Conservation (phyloP, 2,329 filamentous ascomycete species). For the Scedosporium aurantiacum region DNA sequence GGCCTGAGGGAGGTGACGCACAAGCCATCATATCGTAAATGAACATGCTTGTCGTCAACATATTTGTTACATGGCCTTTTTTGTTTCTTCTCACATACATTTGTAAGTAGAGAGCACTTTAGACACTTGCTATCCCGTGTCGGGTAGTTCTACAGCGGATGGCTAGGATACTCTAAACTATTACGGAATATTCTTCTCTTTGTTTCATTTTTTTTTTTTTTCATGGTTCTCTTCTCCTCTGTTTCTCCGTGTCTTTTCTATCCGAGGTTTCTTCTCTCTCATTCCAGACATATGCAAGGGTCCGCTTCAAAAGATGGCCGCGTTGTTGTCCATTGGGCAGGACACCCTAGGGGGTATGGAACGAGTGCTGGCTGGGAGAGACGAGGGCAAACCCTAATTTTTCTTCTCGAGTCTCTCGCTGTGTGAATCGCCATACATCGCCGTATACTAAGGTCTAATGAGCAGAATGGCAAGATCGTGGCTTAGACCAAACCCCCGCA, state of each 20-base stretch:
- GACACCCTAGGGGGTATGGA: too few relatives aligned
- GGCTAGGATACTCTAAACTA: neutral
- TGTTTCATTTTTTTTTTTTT: neutral
- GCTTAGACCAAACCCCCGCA: neutral
- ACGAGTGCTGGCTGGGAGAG: too few relatives aligned
- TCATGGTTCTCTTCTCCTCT: neutral
- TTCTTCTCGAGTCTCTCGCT: neutral
- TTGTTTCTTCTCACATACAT: too few relatives aligned
- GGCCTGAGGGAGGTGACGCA: neutral
- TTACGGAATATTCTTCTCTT: neutral
- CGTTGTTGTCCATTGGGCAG: too few relatives aligned
- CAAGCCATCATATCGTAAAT: neutral
- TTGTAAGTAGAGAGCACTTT: too few relatives aligned
- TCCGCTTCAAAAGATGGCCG: too few relatives aligned
- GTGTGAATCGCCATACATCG: neutral
- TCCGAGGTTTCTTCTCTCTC: neutral
- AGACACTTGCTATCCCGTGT: too few relatives aligned
- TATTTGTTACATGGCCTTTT: too few relatives aligned
- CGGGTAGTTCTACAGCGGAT: neutral
- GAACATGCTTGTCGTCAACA: neutral
- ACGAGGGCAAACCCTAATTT: too few relatives aligned
- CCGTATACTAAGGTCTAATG: neutral
- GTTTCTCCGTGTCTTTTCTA: neutral
- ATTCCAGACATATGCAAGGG: neutral
- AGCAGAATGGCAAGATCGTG: neutral